Evolutionary conservation across 345 rosid genomes (phyloP).

Genomic region (Eutrema yunnanense): DNA sequence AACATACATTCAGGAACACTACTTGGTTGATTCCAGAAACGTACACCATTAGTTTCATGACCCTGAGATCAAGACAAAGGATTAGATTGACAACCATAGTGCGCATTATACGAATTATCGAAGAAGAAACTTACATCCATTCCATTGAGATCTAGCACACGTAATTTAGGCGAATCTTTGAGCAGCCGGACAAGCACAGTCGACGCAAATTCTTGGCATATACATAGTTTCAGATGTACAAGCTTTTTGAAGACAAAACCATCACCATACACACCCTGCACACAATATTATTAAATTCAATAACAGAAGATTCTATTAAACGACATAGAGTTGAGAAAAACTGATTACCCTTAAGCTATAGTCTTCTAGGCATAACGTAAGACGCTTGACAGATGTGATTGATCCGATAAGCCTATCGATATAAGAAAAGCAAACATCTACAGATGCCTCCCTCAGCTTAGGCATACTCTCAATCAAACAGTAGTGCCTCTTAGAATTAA

Average conservation of each 20-base stretch:
- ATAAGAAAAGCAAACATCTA: neutral
- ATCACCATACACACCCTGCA: neutral
- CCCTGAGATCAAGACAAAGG: neutral
- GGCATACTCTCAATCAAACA: neutral
- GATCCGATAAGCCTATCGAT: neutral
- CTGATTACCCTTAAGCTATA: neutral
- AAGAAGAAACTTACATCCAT: neutral
- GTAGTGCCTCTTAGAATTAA: neutral
- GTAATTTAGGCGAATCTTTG: neutral
- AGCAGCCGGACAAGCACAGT: neutral
- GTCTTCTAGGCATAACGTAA: neutral
- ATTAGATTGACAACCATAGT: neutral
- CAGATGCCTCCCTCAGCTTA: neutral
- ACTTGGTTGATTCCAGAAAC: neutral
- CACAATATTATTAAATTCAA: neutral
- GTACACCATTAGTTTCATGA: neutral
- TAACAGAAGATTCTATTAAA: neutral
- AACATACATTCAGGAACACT: neutral
- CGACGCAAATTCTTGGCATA: neutral
- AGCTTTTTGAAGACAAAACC: neutral
- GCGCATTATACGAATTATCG: neutral
- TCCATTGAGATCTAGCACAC: neutral
- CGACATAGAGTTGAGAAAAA: neutral
- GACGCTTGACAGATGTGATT: neutral
- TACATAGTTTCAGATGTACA: neutral